A percentile compares a stretch with the other conserved stretches of the same genome.
These are phyloP conservation scores for Coemansia sp. DNA, from an alignment of 192 early-diverging fungal species.

Conservation along the genomic window DNA sequence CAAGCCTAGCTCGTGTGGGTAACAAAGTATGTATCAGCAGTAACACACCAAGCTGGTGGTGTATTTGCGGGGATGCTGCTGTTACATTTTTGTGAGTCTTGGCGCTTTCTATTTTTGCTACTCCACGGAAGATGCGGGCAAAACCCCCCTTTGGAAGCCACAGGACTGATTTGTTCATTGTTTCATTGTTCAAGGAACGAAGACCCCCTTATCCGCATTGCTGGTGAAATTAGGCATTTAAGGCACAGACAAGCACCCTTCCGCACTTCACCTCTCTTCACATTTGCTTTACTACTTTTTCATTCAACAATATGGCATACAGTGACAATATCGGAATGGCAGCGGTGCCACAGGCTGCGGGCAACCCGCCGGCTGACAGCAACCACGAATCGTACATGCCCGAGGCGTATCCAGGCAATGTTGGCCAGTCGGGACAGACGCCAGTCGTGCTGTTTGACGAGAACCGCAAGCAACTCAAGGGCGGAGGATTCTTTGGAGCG, in stretches of 20 bases:
- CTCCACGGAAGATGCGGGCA: background rate
- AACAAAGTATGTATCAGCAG: no score
- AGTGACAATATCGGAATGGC: background rate
- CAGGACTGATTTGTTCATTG: background rate
- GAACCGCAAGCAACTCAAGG: background rate
- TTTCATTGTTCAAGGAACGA: no score
- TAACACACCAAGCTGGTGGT: no score
- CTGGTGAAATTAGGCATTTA: no score
- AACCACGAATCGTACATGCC: background rate
- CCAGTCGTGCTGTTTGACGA: background rate
- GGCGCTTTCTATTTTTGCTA: background rate
- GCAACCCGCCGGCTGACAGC: background rate
- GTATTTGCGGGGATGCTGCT: no score
- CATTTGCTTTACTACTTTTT: background rate
- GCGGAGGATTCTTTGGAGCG: slow-evolving; percentile 1
- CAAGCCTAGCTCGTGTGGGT: no score
- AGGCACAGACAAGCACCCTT: background rate
- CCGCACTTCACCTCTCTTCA: background rate
- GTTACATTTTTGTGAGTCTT: background rate
- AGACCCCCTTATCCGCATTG: no score
- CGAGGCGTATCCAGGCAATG: background rate
- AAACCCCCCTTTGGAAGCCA: background rate
- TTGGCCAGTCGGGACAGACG: background rate
- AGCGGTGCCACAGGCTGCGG: background rate
- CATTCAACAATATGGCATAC: background rate